Base-by-base conservation (phyloP, 305 asterid genomes). In the Fraxinus albicans region DNA sequence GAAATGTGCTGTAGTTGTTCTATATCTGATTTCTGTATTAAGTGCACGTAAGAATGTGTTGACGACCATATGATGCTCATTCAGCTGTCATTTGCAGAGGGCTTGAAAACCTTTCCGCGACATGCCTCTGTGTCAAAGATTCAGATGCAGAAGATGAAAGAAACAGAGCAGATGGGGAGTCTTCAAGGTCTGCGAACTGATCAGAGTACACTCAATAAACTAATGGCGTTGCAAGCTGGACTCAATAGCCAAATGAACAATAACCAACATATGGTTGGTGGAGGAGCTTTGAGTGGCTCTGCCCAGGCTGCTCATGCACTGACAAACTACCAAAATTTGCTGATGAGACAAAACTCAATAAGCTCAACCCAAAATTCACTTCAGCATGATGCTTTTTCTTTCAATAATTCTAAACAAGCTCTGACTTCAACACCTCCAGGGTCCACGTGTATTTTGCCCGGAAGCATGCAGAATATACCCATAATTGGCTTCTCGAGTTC, bases 261-360 rank as follows among this genome's bases (percentile, higher is more conserved):
- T 85, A 91, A 89, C 88, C 95, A 87, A 82, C 93, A 87, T 35
- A 83, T 86, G 84, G 89, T 74, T 78, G 87, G 90, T 53, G 89
- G 91, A 80, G 97, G 91, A 69, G 81, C 91, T 50, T 84, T 92
- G 80, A 83, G 87, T 35, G 95, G 98, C 79, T 90, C 97, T 17
- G 95, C 91, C 10, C 98, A 93, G 86, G 94, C 96, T 27, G 93
- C 95, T 85, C 90, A 89, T 83, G 92, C 94, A 25, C 81, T 92
- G 83, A 80, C 91, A 21, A 93, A 88, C 90, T 94, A 88, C 94
- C 98, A 92, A 72, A 92, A 86, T 86, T 60, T 93, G 88, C 82
- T 94, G 69, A 88, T 82, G 87, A 89, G 99, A 85, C 98, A 96
- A 74, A 93, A 89, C 88, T 94, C 98, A 12, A 90, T 88, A 90